Evolutionary conservation across 2,329 filamentous ascomycete species (phyloP), one percentile per base, ranked within the genome.

Genomic region (Thielaviopsis euricoi): DNA sequence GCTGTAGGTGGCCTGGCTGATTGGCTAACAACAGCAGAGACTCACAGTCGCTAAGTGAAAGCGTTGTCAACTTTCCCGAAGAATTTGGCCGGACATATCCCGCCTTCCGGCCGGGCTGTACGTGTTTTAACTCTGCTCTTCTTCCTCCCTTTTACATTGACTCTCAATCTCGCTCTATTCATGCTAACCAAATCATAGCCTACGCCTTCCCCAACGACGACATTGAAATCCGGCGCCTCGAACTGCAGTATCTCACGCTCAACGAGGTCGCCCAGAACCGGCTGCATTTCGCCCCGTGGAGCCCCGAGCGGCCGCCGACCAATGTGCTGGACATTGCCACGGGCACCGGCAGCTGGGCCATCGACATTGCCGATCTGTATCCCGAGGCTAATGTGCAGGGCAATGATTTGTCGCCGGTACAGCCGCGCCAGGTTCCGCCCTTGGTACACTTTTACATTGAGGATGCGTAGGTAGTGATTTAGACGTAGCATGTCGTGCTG

Each of bases 361-460:
- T 87, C 59, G 79, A 85, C 64, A 78, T 87, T 71, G 81, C 80
- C 63, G 78, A 82, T 63, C 65, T 72, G 53, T 85, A 82, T 60
- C 82, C 82, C 13, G 65, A 74, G 3, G 71, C 82, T 12, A 69
- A 76, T 61, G 74, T 87, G 29, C 75, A 77, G 53, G 83, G 81
- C 33, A 84, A 79, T 9, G 83, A 87, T 64, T 72, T 87, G 6
- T 85, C 82, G 0, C 82, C 83, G 1, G 81, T 86, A 25, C 83
- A 87, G 64, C 82, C 83, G 2, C 71, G 71, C 4, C 73, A 78
- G 53, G 82, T 88, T 0, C 85, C 86, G 0, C 77, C 79, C 19
- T 90, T 90, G 62, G 83, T 89, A 15, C 79, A 81, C 61, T 90
- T 90, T 63, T 81, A 81, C 61, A 77, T 90, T 52, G 85, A 89